A percentile compares a stretch with the other conserved stretches of the same genome.
Conservation (phyloP, 1,284 basidiomycete genomes). For the Cryptococcus hybrid region DNA sequence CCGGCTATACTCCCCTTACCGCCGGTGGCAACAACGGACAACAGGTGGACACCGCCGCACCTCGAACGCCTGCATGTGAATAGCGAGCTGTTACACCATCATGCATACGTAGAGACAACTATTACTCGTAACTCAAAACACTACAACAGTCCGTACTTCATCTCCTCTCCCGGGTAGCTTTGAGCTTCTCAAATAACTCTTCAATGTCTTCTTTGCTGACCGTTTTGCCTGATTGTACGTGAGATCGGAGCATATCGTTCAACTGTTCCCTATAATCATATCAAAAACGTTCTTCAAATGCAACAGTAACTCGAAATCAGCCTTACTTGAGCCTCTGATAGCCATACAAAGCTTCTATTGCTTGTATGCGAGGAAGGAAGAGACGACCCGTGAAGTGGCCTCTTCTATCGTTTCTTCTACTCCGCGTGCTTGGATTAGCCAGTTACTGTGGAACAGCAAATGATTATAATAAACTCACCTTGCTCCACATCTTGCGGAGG, state of each 20-base stretch:
- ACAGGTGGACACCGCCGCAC: no score
- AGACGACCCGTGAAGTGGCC: conserved; percentile 38
- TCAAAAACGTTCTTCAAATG: background rate
- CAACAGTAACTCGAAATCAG: background rate
- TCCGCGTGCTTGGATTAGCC: no score
- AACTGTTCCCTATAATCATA: conserved; percentile 28
- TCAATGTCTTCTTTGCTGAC: conserved; percentile 44
- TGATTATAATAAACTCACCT: conserved; percentile 12
- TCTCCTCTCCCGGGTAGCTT: background rate
- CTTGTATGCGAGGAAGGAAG: conserved; percentile 42
- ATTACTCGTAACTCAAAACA: no score
- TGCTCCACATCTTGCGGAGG: conserved; percentile 38
- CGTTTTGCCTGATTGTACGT: conserved; percentile 26
- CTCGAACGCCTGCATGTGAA: no score
- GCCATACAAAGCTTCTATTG: conserved; percentile 47
- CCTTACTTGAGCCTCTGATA: conserved; percentile 47
- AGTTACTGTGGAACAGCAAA: background rate
- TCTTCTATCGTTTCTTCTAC: conserved; percentile 44
- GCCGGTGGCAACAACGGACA: no score
- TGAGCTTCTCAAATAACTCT: conserved; percentile 34
- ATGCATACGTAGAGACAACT: no score
- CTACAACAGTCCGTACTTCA: no score
- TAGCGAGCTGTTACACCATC: no score
- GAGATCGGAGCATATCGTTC: conserved; percentile 33
- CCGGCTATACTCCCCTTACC: no score